phyloP scores from a whole-genome alignment of 129 eudicot genomes.

The Flaveria sonorensis region DNA sequence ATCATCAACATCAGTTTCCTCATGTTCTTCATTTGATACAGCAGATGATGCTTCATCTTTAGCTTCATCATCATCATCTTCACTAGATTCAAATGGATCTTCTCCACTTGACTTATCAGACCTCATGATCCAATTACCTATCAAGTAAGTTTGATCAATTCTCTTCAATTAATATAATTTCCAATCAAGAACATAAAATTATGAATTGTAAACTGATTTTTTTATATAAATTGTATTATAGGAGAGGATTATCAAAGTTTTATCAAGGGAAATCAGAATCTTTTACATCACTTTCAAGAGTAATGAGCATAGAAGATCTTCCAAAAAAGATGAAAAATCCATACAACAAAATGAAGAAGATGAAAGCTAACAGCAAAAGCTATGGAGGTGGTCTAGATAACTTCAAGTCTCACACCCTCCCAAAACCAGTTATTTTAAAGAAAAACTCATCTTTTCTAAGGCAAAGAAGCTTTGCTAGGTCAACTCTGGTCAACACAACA shows the following conservation, averaged over 20 bases:
- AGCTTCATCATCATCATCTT: slow-evolving; percentile 36
- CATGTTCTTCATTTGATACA: slow-evolving; percentile 38
- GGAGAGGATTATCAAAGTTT: slow-evolving; percentile 72
- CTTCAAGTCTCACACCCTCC: slow-evolving; percentile 50
- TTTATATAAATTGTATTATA: slow-evolving; percentile 29
- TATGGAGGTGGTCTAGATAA: slow-evolving; percentile 57
- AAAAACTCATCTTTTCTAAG: slow-evolving; percentile 37
- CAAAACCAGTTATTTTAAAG: slow-evolving; percentile 57
- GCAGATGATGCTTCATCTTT: slow-evolving; percentile 63
- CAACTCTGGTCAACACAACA: slow-evolving; percentile 31
- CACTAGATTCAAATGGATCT: slow-evolving; percentile 35
- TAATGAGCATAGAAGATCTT: slow-evolving; percentile 75
- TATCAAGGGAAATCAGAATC: slow-evolving; percentile 86
- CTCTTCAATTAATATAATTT: background rate
- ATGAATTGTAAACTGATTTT: background rate
- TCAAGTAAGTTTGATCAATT: slow-evolving; percentile 56
- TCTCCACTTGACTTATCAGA: slow-evolving; percentile 58
- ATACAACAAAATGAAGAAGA: slow-evolving; percentile 43
- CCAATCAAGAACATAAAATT: slow-evolving; percentile 5
- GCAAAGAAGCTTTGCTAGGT: slow-evolving; percentile 36
- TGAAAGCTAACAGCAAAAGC: slow-evolving; percentile 49
- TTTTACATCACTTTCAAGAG: slow-evolving; percentile 68
- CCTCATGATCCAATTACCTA: slow-evolving; percentile 65
- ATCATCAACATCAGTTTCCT: slow-evolving; percentile 29
- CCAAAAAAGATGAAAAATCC: slow-evolving; percentile 55